Evolutionary conservation across 495 filamentous ascomycete genomes (phyloP).

Genomic region (Neurospora sp.): DNA sequence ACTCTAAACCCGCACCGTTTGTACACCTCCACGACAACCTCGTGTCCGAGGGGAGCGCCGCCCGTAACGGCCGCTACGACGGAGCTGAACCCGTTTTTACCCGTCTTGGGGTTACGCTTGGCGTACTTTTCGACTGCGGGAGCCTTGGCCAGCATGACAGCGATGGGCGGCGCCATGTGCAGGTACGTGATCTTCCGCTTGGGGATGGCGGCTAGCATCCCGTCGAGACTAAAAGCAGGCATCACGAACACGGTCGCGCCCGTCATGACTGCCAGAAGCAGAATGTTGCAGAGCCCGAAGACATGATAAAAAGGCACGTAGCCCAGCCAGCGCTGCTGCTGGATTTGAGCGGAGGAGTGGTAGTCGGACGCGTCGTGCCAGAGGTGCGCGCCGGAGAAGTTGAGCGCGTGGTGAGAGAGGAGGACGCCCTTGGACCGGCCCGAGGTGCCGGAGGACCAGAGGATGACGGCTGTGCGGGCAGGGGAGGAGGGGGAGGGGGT

Average conservation of each 20-base stretch:
- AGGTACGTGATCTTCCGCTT: slow-evolving; percentile 47
- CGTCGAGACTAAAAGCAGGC: slow-evolving; percentile 45
- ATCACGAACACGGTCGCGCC: slow-evolving; percentile 53
- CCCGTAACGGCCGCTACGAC: slow-evolving; percentile 30
- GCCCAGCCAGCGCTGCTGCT: slow-evolving; percentile 45
- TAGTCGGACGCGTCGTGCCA: slow-evolving; percentile 29
- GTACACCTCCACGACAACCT: slow-evolving; percentile 53
- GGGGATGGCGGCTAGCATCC: slow-evolving; percentile 43
- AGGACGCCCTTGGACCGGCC: slow-evolving; percentile 75
- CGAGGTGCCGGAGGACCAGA: slow-evolving; percentile 81
- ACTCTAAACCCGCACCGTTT: slow-evolving; percentile 57
- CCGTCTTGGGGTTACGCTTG: slow-evolving; percentile 34
- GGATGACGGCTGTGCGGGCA: slow-evolving; percentile 39
- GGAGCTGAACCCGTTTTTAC: slow-evolving; percentile 11
- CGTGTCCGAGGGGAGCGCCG: slow-evolving; percentile 55
- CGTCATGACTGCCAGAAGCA: slow-evolving; percentile 48
- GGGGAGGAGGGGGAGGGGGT: slow-evolving; percentile 4
- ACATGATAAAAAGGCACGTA: slow-evolving; percentile 29
- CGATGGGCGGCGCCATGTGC: slow-evolving; percentile 58
- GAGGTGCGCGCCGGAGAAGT: slow-evolving; percentile 17
- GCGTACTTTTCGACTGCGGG: slow-evolving; percentile 52
- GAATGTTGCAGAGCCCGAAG: slow-evolving; percentile 26
- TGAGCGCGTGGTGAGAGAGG: slow-evolving; percentile 50
- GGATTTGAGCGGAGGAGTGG: slow-evolving; percentile 15
- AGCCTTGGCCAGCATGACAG: slow-evolving; percentile 57